Base-by-base conservation (phyloP, 2,329 filamentous ascomycete species). In the Colletotrichum endophyticum region DNA sequence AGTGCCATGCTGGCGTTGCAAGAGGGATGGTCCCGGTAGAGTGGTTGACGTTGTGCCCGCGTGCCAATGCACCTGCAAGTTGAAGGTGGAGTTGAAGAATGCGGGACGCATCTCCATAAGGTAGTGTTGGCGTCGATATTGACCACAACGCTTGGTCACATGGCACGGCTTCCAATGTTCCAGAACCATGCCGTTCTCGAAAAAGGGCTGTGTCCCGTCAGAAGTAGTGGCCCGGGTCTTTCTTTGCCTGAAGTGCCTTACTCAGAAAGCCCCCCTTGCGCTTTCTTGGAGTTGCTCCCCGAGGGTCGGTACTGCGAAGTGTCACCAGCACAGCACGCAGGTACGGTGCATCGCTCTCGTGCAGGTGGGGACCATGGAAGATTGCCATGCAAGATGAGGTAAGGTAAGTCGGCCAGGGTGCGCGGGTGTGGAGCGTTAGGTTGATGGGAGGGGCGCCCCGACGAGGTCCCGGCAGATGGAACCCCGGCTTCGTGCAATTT, bases 331-430 rank as follows among this genome's bases (percentile, higher is more conserved):
- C 66, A 39, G 36, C 66, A 39, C 36, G 15, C 30, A 69, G 30
- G 34, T 32, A 69, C 53, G 30, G n/a, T 63, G 57, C 57, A 63
- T 70, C 57, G 19, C 6, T 28, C 25, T 12, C 16, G 28, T 66
- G 39, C 63, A 49, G 27, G 63, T 28, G 57, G 68, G 56, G 27
- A 30, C 49, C 12, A 53, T 39, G 53, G 27, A 70, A 28, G 19
- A 13, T 32, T 63, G 68, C 56, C 22, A 73, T 76, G 74, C 66
- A 74, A 70, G 74, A 73, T 73, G 64, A 69, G 70, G 44, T 63
- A 63, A 68, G 70, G 56, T 62, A 62, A 66, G 66, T 44, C 9
- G 22, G 25, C 49, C 69, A 66, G 67, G 67, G 69, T 27, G 30
- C 36, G 39, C 39, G 63, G 63, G 57, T 76, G 30, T 74, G 64